phyloP scores from a whole-genome alignment of 2,329 filamentous ascomycete species.

The Cordyceps javanica region DNA sequence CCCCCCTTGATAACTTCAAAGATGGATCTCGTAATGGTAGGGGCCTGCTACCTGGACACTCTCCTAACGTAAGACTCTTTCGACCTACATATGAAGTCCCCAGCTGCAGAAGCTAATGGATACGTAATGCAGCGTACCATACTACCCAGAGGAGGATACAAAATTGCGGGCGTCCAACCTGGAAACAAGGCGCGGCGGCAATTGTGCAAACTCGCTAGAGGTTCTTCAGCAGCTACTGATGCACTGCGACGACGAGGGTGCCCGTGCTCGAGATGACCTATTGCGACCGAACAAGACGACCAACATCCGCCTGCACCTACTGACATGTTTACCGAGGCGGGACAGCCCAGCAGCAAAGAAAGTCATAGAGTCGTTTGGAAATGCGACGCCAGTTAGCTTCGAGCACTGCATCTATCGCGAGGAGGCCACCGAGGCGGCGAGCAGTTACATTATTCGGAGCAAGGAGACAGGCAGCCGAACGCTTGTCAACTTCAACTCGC shows the following conservation, averaged over 20 bases:
- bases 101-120: neutral
- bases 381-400: slow-evolving; percentile 38
- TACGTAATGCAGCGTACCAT: slow-evolving; percentile 45
- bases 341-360: slow-evolving; percentile 43
- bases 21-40: slow-evolving; percentile 57
- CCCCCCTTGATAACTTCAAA: slow-evolving; percentile 24
- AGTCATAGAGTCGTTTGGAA: slow-evolving; percentile 49
- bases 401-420: slow-evolving; percentile 54
- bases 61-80: slow-evolving; percentile 49
- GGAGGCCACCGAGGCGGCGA: slow-evolving; percentile 50
- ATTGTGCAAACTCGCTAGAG: slow-evolving; percentile 65
- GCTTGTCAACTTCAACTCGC: slow-evolving; percentile 62
- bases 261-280: slow-evolving; percentile 11
- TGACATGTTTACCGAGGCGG: slow-evolving; percentile 48
- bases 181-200: slow-evolving; percentile 60
- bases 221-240: slow-evolving; percentile 59
- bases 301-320: slow-evolving; percentile 33
- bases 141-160: slow-evolving; percentile 64
- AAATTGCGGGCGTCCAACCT: slow-evolving; percentile 62
- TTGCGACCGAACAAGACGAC: neutral
- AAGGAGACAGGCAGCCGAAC: slow-evolving; percentile 55
- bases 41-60: slow-evolving; percentile 66
- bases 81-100: neutral
- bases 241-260: slow-evolving; percentile 13
- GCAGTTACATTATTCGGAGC: slow-evolving; percentile 64